Evolutionary conservation across 345 rosid genomes (phyloP), one percentile per base, ranked within the genome.

Genomic region (Hibiscus tridactylites): DNA sequence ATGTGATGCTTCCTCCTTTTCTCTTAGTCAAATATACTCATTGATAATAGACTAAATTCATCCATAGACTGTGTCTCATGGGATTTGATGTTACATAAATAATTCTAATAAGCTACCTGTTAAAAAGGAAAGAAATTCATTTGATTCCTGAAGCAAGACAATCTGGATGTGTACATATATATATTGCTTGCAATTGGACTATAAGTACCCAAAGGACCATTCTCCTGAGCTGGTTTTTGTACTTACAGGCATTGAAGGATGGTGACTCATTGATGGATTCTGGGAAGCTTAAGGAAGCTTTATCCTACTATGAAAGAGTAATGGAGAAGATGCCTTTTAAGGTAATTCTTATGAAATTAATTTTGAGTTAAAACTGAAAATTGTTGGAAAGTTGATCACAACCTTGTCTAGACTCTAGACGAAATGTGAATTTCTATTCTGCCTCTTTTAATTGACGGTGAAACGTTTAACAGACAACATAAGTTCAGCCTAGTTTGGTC

Each of bases 211-310:
- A 12, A 21, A 26, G 26, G 24, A 65, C 16, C 61, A 24, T 24
- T 68, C 69, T 70, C 8, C 7, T 63, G 74, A 65, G 71, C 76
- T 65, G 46, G 39, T 79, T 2, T 39, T 65, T 53, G 61, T 59
- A 59, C 75, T 78, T 75, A 72, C 80, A 90, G 98, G 87, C 79
- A 59, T 71, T 91, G 80, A 82, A 83, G 53, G 86, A 88, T 31
- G 98, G 97, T 19, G 85, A 91, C 78, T 80, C 86, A 61, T 82
- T 89, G 75, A 88, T 93, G 98, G 87, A 88, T 77, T 81, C 84
- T 21, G 97, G 97, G 72, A 87, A 78, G 76, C 94, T 93, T 56
- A 84, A 88, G 74, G 92, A 89, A 68, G 92, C 97, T 61, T 57
- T 93, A 66, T 80, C 88, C 2, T 87, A 72, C 74, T 93, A 85